These are phyloP conservation scores for Uncinocarpus reesii DNA, from an alignment of 2,329 filamentous ascomycete species.

Conservation along the genomic window DNA sequence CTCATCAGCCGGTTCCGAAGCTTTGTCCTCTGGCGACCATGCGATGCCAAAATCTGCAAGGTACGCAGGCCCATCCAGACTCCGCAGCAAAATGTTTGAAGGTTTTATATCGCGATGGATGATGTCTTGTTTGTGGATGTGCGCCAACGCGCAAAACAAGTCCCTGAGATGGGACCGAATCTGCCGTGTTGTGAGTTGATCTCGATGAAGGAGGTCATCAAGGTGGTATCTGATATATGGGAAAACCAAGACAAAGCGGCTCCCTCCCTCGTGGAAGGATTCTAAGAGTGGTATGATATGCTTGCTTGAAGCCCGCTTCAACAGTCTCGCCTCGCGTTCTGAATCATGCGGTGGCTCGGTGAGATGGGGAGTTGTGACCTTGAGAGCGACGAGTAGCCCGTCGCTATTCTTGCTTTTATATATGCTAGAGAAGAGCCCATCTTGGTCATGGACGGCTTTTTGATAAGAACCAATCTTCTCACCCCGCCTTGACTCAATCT, in stretches of 20 bases:
- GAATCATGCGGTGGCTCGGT: slow-evolving; percentile 75
- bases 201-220: slow-evolving; percentile 51
- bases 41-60: slow-evolving; percentile 89
- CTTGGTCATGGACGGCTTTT: slow-evolving; percentile 46
- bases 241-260: slow-evolving; percentile 68
- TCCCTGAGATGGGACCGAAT: slow-evolving; percentile 49
- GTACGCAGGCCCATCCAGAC: slow-evolving; percentile 59
- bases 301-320: slow-evolving; percentile 48
- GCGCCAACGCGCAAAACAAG: slow-evolving; percentile 58
- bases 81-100: slow-evolving; percentile 67
- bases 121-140: slow-evolving; percentile 64
- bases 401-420: slow-evolving; percentile 53
- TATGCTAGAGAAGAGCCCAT: slow-evolving; percentile 72
- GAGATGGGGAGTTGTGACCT: slow-evolving; percentile 67
- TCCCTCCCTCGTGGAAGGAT: slow-evolving; percentile 58
- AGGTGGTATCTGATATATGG: slow-evolving; percentile 72
- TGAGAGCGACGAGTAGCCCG: slow-evolving; percentile 56
- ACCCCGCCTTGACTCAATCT: slow-evolving; percentile 25
- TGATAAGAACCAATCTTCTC: slow-evolving; percentile 46
- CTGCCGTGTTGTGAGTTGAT: slow-evolving; percentile 33
- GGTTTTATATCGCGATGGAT: slow-evolving; percentile 94
- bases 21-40: slow-evolving; percentile 55
- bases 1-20: slow-evolving; percentile 51
- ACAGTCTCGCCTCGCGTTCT: slow-evolving; percentile 64
- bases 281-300: slow-evolving; percentile 60